Percentiles rank a stretch among this genome's conserved stretches.
These are phyloP conservation scores for Paxillus rubicundulus DNA, from an alignment of 768 basidiomycete species.

Conservation along the genomic window DNA sequence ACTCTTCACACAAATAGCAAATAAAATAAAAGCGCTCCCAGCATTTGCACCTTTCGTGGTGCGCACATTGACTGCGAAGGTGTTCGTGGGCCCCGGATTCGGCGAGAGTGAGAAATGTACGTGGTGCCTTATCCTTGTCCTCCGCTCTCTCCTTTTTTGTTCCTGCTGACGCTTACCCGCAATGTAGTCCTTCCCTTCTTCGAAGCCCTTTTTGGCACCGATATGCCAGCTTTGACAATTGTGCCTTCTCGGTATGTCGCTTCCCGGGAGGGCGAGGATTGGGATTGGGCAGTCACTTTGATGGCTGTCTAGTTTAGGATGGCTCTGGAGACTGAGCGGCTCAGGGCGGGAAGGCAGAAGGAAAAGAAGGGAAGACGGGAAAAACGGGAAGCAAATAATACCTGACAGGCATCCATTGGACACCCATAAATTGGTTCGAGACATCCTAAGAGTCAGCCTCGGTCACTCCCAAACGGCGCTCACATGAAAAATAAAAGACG, in stretches of 20 bases:
- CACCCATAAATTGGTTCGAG: too few species aligned
- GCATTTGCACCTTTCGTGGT: conserved; percentile 20
- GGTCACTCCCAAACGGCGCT: too few species aligned
- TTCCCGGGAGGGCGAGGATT: conserved; percentile 19
- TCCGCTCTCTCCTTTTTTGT: not conserved
- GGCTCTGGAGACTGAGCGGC: not conserved
- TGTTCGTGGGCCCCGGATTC: conserved; percentile 18
- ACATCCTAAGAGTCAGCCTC: too few species aligned
- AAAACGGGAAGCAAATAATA: too few species aligned
- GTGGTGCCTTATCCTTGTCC: conserved; percentile 4
- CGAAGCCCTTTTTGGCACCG: conserved; percentile 16
- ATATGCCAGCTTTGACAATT: conserved; percentile 28
- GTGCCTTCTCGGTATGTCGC: conserved; percentile 20
- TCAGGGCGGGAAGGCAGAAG: not conserved
- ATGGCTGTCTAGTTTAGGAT: conserved; percentile 21
- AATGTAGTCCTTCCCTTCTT: conserved; percentile 20
- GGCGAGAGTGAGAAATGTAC: conserved; percentile 11
- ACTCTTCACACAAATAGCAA: conserved; percentile 9
- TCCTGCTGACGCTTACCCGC: not conserved
- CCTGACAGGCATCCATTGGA: too few species aligned
- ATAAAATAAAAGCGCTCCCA: conserved; percentile 12
- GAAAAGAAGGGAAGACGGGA: not conserved
- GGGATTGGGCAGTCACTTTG: conserved; percentile 30
- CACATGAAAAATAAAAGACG: too few species aligned
- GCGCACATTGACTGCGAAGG: conserved; percentile 25